Percentiles rank a stretch among this genome's conserved stretches.
phyloP scores from a whole-genome alignment of 2,329 filamentous ascomycete species.

The Epichloe coenophiala region DNA sequence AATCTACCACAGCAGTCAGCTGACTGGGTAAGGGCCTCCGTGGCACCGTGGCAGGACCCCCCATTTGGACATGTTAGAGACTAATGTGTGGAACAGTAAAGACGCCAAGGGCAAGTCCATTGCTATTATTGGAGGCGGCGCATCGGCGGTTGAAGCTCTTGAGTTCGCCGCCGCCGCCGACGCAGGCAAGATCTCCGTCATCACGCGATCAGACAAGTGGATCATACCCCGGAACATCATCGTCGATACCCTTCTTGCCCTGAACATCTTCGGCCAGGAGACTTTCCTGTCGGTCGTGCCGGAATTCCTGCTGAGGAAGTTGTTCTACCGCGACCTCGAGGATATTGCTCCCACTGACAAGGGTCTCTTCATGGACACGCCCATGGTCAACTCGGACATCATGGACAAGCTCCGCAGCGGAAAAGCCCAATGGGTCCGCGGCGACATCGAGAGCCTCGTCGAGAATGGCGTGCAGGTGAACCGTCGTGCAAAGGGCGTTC shows the following conservation, averaged over 20 bases:
- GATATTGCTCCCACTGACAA: conserved; percentile 54
- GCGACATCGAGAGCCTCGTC: conserved; percentile 58
- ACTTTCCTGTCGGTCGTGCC: conserved; percentile 66
- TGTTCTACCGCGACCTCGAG: conserved; percentile 73
- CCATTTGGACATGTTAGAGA: fast-evolving
- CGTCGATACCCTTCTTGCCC: conserved; percentile 56
- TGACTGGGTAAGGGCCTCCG: conserved; percentile 40
- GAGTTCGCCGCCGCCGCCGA: conserved; percentile 60
- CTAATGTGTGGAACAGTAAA: conserved; percentile 28
- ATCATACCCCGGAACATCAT: conserved; percentile 71
- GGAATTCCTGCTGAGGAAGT: conserved; percentile 56
- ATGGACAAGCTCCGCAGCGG: conserved; percentile 62
- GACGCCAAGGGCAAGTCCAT: conserved; percentile 62
- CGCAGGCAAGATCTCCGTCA: conserved; percentile 55
- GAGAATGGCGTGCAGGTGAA: conserved; percentile 57
- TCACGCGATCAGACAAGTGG: conserved; percentile 74
- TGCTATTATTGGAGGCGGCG: conserved; percentile 64
- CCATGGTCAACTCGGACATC: conserved; percentile 76
- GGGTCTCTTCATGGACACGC: conserved; percentile 71
- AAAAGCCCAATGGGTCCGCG: conserved; percentile 65
- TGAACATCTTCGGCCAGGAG: conserved; percentile 71
- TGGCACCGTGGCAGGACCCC: not conserved
- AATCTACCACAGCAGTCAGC: conserved; percentile 60
- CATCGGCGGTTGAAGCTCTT: conserved; percentile 68
- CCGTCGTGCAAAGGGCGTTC: conserved; percentile 55